Evolutionary conservation across 1,284 basidiomycete genomes (phyloP).

Genomic region (Ceratobasidium theobromae): DNA sequence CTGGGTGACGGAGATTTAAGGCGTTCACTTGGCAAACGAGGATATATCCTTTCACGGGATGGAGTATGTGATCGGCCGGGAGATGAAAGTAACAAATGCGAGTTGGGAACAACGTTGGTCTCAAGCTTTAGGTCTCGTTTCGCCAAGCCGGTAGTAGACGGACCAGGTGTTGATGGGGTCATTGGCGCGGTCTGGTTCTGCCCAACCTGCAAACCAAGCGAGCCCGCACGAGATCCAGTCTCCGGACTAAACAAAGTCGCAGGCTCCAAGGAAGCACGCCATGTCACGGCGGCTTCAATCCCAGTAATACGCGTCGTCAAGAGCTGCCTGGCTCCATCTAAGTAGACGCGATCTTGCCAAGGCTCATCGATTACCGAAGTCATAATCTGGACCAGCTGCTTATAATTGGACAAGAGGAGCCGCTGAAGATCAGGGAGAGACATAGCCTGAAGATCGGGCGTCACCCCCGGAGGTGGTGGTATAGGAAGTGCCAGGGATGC

Average conservation of each 20-base stretch:
- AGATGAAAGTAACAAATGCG: constrained; percentile 5
- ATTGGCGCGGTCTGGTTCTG: constrained; percentile 3
- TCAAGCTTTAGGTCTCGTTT: constrained; percentile 2
- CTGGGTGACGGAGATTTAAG: constrained; percentile 16
- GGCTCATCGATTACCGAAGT: constrained; percentile 14
- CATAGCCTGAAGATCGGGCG: neutral
- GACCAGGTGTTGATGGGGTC: constrained; percentile 21
- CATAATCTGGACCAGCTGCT: constrained; percentile 14
- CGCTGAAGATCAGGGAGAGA: constrained; percentile 1
- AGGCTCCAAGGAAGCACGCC: constrained; percentile 5
- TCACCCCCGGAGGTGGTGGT: constrained; percentile 3
- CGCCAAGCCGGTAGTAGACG: neutral
- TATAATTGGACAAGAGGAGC: constrained; percentile 8
- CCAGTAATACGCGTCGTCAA: neutral
- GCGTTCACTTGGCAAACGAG: neutral
- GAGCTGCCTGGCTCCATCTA: neutral
- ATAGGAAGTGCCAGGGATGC: neutral
- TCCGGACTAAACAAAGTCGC: neutral
- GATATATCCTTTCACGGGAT: constrained; percentile 23
- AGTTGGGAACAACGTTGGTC: neutral
- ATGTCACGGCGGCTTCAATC: constrained; percentile 6
- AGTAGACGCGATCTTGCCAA: neutral
- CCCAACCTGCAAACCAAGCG: constrained; percentile 15
- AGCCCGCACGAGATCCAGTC: neutral
- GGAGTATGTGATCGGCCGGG: neutral